Base-by-base conservation (phyloP, 2,329 filamentous ascomycete genomes). In the Penicillium aurantiogriseum region DNA sequence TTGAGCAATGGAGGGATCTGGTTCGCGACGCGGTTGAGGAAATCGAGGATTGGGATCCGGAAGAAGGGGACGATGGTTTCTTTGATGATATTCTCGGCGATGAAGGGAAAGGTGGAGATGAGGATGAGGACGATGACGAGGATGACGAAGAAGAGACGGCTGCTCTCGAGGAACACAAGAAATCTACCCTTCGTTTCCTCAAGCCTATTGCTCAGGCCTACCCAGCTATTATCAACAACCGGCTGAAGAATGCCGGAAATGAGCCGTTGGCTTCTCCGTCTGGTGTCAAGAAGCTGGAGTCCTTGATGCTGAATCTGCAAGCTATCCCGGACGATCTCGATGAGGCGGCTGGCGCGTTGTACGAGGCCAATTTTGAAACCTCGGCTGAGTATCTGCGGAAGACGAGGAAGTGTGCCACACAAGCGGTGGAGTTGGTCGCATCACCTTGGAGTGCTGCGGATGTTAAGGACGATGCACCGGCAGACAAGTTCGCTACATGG, bases 21-120 rank as follows among this genome's bases (percentile, higher is more conserved):
- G 78, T 97, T 25, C 85, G 90, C 65, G 93, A 97, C 76, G 89
- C 91, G 0, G 84, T 95, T 64, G 85, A 90, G 61, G 93, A 97
- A 76, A 74, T 97, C 63, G 90, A 91, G 71, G 91, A 93, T 66
- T 97, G 92, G 91, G 86, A 88, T 21, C 89, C 91, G 1, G 88
- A 91, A 66, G 83, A 85, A 10, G 81, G 83, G 0, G 83, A 85
- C 3, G 85, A 85, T 0, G 86, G 85, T 1, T 75, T 77, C 55
- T 75, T 77, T 47, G 74, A 76, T 51, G 71, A 75, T n/a, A 52
- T 72, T 39, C 59, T 74, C 36, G 70, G 65, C 21, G 71, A 72
- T 35, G 68, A 73, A 19, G 67, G 63, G 6, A 61, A 66, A 19
- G 58, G 56, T 3, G 63, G 67, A 2, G 59, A 64, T 29, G 62